A percentile compares a stretch with the other conserved stretches of the same genome.
Conservation (phyloP, 2,329 filamentous ascomycete genomes). For the Sporothrix dimorphospora region DNA sequence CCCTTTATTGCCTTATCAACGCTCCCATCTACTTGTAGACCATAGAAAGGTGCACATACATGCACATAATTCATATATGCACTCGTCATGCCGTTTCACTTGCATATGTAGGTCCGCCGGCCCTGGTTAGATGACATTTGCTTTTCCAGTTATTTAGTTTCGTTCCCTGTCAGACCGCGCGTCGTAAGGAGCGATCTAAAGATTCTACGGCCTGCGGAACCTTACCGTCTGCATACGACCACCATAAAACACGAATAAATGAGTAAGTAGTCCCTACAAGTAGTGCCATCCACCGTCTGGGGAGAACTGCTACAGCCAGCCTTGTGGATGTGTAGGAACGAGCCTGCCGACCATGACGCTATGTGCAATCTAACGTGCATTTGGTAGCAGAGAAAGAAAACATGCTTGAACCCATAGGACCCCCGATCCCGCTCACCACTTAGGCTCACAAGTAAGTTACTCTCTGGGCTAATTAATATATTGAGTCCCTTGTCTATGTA, state of each 20-base stretch:
- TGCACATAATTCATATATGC: not conserved
- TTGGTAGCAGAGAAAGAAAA: not conserved
- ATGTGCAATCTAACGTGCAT: constrained; percentile 22
- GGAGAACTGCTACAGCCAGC: constrained; percentile 8
- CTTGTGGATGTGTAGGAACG: constrained; percentile 17
- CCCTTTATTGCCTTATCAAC: not conserved
- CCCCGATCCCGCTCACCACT: not conserved
- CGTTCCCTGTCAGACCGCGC: not conserved
- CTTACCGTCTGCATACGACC: not conserved
- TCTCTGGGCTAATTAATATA: not conserved
- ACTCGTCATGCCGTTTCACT: not conserved
- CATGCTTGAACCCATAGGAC: not conserved
- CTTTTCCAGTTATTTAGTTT: not conserved
- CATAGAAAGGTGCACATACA: not conserved
- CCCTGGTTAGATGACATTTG: not conserved
- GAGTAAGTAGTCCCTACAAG: not conserved
- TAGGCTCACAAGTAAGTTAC: not conserved
- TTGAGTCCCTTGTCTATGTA: not conserved
- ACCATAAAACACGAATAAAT: not conserved
- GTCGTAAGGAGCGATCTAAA: not conserved
- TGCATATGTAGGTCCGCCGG: constrained; percentile 16
- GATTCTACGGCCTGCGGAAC: not conserved
- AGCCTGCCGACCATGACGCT: constrained; percentile 10
- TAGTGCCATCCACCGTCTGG: not conserved
- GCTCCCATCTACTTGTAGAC: no score